Evolutionary conservation across 768 basidiomycete genomes (phyloP).

Genomic region (Amanita rubescens): DNA sequence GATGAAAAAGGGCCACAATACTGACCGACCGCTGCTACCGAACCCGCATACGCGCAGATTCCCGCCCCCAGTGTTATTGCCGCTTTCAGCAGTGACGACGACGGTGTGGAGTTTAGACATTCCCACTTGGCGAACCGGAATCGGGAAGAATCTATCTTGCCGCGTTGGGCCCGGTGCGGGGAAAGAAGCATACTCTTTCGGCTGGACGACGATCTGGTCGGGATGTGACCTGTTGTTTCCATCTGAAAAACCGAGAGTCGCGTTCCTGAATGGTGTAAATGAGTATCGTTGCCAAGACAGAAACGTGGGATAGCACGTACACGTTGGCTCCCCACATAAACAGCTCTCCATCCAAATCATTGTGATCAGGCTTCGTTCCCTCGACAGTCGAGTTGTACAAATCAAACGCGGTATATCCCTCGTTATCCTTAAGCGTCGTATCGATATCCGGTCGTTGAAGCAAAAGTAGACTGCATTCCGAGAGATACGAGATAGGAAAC

Average conservation of each 20-base stretch:
- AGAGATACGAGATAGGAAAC: constrained; percentile 12
- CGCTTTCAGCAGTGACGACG: neutral
- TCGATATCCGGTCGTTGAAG: constrained; percentile 72
- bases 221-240: constrained; percentile 71
- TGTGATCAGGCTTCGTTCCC: constrained; percentile 51
- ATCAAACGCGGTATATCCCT: constrained; percentile 90
- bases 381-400: constrained; percentile 86
- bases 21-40: constrained; percentile 77
- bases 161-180: constrained; percentile 16
- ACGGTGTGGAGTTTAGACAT: constrained; percentile 89
- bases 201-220: constrained; percentile 58
- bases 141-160: constrained; percentile 49
- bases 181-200: constrained; percentile 13
- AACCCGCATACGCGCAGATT: constrained; percentile 88
- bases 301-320: constrained; percentile 23
- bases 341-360: constrained; percentile 45
- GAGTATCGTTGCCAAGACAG: neutral
- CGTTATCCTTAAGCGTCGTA: constrained; percentile 64
- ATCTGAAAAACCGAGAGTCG: constrained; percentile 79
- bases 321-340: constrained; percentile 87
- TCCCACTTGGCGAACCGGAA: constrained; percentile 54
- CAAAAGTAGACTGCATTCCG: constrained; percentile 53
- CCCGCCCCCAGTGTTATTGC: constrained; percentile 18
- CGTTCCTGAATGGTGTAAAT: constrained; percentile 48
- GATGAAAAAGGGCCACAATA: neutral